phyloP scores from a whole-genome alignment of 2,329 filamentous ascomycete genomes.

The Penicillium aurantiogriseum region DNA sequence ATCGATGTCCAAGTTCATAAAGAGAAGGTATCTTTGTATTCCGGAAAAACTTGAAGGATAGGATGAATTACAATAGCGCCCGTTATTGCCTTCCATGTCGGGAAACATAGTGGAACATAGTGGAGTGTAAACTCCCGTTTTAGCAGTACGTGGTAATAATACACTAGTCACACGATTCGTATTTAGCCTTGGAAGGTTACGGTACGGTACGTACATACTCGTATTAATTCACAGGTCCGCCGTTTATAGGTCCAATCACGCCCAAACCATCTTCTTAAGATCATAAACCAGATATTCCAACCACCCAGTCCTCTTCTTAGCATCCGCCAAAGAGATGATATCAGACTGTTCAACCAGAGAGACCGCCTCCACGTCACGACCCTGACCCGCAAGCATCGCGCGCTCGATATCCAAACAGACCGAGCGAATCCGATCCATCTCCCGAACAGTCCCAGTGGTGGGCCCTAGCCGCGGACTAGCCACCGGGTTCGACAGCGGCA shows the following conservation, averaged over 20 bases:
- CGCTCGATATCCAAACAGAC: conserved; percentile 77
- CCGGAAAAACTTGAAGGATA: no score
- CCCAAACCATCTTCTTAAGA: conserved; percentile 92
- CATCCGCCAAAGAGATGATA: conserved; percentile 80
- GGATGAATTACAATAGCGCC: no score
- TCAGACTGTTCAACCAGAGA: conserved; percentile 58
- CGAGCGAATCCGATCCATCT: conserved; percentile 56
- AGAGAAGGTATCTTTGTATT: no score
- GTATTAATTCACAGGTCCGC: no score
- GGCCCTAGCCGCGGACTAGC: conserved; percentile 20
- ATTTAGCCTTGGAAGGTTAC: no score
- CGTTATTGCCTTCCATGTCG: no score
- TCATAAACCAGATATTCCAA: conserved; percentile 85
- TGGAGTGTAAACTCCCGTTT: no score
- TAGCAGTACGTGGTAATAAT: no score
- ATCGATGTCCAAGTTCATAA: no score
- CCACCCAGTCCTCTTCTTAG: conserved; percentile 80
- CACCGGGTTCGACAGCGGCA: conserved; percentile 37
- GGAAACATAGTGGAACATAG: no score
- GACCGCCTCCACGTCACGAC: conserved; percentile 36
- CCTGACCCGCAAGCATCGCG: conserved; percentile 54
- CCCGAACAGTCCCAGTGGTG: conserved; percentile 36
- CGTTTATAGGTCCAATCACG: conserved; percentile 20
- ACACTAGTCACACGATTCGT: no score
- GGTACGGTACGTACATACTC: no score